Evolutionary conservation across 495 filamentous ascomycete species (phyloP), one percentile per base, ranked within the genome.

Genomic region (Hypoxylon fuscum): DNA sequence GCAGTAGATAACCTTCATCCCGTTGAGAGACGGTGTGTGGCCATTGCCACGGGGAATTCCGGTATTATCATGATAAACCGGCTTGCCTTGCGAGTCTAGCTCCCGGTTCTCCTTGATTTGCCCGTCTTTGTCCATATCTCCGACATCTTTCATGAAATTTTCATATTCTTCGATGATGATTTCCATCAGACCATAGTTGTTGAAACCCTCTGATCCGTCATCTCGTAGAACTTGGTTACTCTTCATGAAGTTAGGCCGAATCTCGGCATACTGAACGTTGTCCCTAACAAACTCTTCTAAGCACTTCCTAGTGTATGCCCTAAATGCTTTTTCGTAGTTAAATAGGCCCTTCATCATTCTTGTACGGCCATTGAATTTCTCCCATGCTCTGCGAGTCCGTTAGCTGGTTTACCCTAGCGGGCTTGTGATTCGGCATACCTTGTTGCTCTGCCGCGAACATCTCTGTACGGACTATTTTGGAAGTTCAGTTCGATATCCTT

Each of bases 301-400:
- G 62, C 77, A 81, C 10, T 62, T 66, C 5, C 56, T 66, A 0
- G 78, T 84, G 59, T 85, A 85, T 43, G 55, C 62, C 17, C 68
- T 68, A 56, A 82, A 84, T 0, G 82, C 83, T 1, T 71, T 77
- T 65, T 77, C 74, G 43, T 85, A 85, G 48, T 81, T 83, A 71
- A 84, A 84, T n/a, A 85, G 64, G 0, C 83, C 83, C 54, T 85
- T 85, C 81, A 85, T 83, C 80, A 85, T 83, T 50, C 81, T 79
- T 20, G 83, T 85, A 3, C 82, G 74, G 25, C 73, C 72, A 59
- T 83, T 81, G 57, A 85, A 85, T 48, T 76, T 77, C 34, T 81
- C 74, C 82, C 82, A 85, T 37, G 82, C 80, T 1, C 81, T 85
- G 41, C 14, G 35, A 43, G 20, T 7, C 35, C 14, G 54, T 66